Evolutionary conservation across 768 basidiomycete genomes (phyloP), one percentile per base, ranked within the genome.

Genomic region (Asterophora parasitica): DNA sequence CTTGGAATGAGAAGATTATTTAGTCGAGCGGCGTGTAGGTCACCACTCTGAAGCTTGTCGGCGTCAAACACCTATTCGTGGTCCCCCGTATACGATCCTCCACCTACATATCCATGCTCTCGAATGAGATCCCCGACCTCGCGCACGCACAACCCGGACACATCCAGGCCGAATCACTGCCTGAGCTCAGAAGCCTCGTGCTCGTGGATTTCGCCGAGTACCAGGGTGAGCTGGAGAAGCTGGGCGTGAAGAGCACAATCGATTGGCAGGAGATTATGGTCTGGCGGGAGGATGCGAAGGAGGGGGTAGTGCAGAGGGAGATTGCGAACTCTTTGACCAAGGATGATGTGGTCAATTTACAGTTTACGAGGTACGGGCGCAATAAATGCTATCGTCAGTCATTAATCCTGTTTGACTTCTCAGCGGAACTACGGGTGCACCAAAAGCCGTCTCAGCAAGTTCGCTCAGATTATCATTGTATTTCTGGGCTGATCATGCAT

Each of bases 381-480:
- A 23, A 23, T 9, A 28, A 50, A 19, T 40, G 15, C 45, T 37
- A 23, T 23, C 23, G 23, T 23, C 23, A 23, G 23, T 23, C 2
- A 15, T 16, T 51, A 12, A 50, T 28, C 15, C 38, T 7, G 17
- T 37, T 26, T 46, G 44, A 42, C 17, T 36, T 42, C 37, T 42
- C 35, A 90, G 88, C 55, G 88, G 88, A 3, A 90, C 90, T 8
- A 90, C 89, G 2, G 89, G 88, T 11, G 60, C 71, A 0, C 88
- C 90, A 0, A 92, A 92, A 63, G 90, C 87, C 13, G 89, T 89
- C 45, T 88, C 88, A 17, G 88, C 90, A 61, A 16, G 76, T 67
- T 39, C 3, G 5, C 5, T 26, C 33, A 5, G 15, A 12, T 12
- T 7, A 13, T 17, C 4, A 7, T 23, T 30, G 20, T 39, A 9